Percentiles rank a stretch among this genome's conserved stretches.
phyloP scores from a whole-genome alignment of 805 yeast species.

The Ogataea kodamae region DNA sequence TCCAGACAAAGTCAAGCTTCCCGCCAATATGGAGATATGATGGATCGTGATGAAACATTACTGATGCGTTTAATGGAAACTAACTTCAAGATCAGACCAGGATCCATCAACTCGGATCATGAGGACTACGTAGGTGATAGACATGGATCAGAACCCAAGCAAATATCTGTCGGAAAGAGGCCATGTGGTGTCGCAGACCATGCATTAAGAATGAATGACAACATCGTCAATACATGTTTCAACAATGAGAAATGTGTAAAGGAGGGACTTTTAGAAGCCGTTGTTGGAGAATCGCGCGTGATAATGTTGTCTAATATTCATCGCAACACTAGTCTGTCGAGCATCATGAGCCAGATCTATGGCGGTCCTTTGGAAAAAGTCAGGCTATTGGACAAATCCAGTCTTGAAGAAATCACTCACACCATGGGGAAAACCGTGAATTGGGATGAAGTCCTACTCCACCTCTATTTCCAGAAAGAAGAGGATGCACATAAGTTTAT shows the following conservation, averaged over 20 bases:
- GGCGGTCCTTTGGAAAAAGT: conserved; percentile 71
- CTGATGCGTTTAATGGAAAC: conserved; percentile 20
- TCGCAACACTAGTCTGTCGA: conserved; percentile 41
- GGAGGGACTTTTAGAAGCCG: conserved; percentile 10
- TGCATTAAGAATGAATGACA: conserved; percentile 20
- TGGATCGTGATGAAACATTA: conserved; percentile 18
- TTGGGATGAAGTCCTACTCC: conserved; percentile 34
- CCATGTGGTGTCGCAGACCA: conserved; percentile 6
- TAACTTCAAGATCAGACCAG: conserved; percentile 12
- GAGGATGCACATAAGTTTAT: conserved; percentile 54
- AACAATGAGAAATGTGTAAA: conserved; percentile 7
- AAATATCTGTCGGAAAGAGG: conserved; percentile 4
- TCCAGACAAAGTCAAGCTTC: conserved; percentile 13
- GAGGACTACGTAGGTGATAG: conserved; percentile 12
- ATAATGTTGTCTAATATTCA: conserved; percentile 25
- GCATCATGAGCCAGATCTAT: conserved; percentile 50
- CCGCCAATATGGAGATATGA: conserved; percentile 9
- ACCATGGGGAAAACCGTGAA: conserved; percentile 16
- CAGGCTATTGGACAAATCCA: conserved; percentile 26
- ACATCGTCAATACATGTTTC: conserved; percentile 17
- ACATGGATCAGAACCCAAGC: conserved; percentile 10
- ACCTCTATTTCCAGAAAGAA: conserved; percentile 49
- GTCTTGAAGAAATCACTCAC: conserved; percentile 10
- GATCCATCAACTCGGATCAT: conserved; percentile 9
- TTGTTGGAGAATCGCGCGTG: conserved; percentile 17